Base-by-base conservation (phyloP, 2,329 filamentous ascomycete genomes). In the Orbilia blumenaviensis region DNA sequence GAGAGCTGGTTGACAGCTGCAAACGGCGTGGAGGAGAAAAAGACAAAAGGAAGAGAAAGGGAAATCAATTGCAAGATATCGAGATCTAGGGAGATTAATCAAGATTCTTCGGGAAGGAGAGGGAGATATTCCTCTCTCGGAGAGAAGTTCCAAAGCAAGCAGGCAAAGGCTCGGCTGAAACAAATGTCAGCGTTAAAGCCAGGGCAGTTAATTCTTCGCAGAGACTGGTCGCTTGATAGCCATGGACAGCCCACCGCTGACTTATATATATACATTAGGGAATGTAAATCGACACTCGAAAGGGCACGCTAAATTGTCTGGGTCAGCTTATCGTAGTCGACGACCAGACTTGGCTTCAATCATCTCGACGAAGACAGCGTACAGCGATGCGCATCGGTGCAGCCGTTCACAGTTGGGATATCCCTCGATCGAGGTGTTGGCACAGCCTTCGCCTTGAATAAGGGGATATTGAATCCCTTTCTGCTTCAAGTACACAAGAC, bases 111-210 rank as follows among this genome's bases (percentile, higher is more conserved):
- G 64, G 46, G 44, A 27, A 42, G 44, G 38, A 44, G 58, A 63
- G 27, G 32, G 29, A 52, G 44, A 27, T 18, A 23, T 44, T n/a
- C 18, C 25, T 36, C 42, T 54, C 32, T 42, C 42, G 23, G 29
- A 52, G 32, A 21, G n/a, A 62, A 14, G 29, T 27, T 48, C 41
- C 21, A 50, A 46, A 69, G 34, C 25, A n/a, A 27, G 42, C 54
- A 69, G 54, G 58, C 34, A 50, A 71, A 60, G 50, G 38, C 60
- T 62, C 27, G 36, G 48, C 48, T 66, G 60, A 64, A 72, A 72
- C 67, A 64, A 72, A 42, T 50, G 50, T 63, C 56, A 63, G 56
- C 66, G 50, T 67, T 21, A 38, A 46, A 46, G 42, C 38, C 38
- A 67, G 64, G 64, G 36, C 44, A 68, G 5, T 38, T 68, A 56